phyloP scores from a whole-genome alignment of 2,329 filamentous ascomycete genomes.

The Westerdykella sp. region DNA sequence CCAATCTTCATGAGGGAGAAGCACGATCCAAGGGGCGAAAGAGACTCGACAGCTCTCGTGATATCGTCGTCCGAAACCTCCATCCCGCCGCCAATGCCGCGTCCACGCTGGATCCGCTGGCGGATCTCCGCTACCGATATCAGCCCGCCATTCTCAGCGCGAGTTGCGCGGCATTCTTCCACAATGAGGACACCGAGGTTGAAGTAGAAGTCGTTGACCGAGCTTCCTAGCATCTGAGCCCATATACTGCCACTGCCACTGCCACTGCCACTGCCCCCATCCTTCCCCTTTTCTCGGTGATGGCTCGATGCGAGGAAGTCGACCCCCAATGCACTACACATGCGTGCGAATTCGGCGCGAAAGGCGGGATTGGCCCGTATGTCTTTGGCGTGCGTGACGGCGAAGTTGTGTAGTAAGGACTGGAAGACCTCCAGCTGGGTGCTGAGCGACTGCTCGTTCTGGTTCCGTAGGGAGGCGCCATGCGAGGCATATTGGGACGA shows the following conservation, averaged over 20 bases:
- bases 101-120: constrained; percentile 65
- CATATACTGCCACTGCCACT: constrained; percentile 66
- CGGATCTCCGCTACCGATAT: constrained; percentile 77
- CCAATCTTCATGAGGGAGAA: constrained; percentile 83
- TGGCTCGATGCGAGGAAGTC: constrained; percentile 68
- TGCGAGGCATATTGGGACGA: constrained; percentile 86
- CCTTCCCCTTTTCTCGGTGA: constrained; percentile 45
- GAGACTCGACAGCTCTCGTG: constrained; percentile 76
- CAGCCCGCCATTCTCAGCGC: constrained; percentile 86
- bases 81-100: constrained; percentile 66
- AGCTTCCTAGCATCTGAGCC: constrained; percentile 85
- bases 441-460: constrained; percentile 77
- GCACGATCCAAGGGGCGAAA: constrained; percentile 80
- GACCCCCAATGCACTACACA: constrained; percentile 95
- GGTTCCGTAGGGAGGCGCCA: constrained; percentile 76
- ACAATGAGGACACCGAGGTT: constrained; percentile 94
- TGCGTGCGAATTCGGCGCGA: constrained; percentile 93
- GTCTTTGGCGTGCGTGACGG: constrained; percentile 87
- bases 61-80: constrained; percentile 91
- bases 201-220: constrained; percentile 98
- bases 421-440: constrained; percentile 96
- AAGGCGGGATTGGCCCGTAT: constrained; percentile 94
- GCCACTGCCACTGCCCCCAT: constrained; percentile 44
- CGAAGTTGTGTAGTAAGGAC: constrained; percentile 89
- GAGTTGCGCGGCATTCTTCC: constrained; percentile 79